Evolutionary conservation across 192 early-diverging fungal genomes (phyloP), one percentile per base, ranked within the genome.

Genomic region (Phycomyces blakesleeanus): DNA sequence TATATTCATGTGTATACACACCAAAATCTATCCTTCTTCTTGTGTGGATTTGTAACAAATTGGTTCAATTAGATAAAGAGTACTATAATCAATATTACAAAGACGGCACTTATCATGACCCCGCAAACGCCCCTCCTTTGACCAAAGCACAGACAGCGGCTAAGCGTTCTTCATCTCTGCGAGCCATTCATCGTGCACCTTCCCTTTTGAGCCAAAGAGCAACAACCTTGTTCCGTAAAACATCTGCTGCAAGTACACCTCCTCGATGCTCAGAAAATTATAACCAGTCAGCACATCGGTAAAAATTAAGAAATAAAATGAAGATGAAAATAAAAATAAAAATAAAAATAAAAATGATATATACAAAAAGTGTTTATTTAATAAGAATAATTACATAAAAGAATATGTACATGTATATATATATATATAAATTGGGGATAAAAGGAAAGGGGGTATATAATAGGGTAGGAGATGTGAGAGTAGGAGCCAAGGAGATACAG

Each of bases 211-310:
- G 34, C 40, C 34, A 40, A 49, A 60, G 40, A 14, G 44, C 44
- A 2, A 47, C 15, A n/a, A 47, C 44, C 18, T 18, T 47, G 44
- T 47, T 47, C 44, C 44, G 44, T 11, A 60, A 60, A 40, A 24
- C 58, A 9, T 60, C 58, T 40, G 18, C 58, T 40, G 18, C 39
- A 27, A 47, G 40, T 11, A 22, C 56, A 41, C 39, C 40, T 42
- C 58, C 58, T 27, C 58, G 58, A 18, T 66, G 64, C 49, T 66
- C 64, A 40, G 64, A 66, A 25, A 66, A 55, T 10, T 66, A 66
- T 38, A 66, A 66, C 39, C 58, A 27, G 6, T 47, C 58, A 10
- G 26, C 7, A 21, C 34, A 27, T 11, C 41, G 59, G 44, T 42
- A 49, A 49, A 61, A 49, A n/a, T n/a, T n/a, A n/a, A n/a, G n/a